Evolutionary conservation across 2,329 filamentous ascomycete genomes (phyloP), one percentile per base, ranked within the genome.

Genomic region (Colletotrichum sp.): DNA sequence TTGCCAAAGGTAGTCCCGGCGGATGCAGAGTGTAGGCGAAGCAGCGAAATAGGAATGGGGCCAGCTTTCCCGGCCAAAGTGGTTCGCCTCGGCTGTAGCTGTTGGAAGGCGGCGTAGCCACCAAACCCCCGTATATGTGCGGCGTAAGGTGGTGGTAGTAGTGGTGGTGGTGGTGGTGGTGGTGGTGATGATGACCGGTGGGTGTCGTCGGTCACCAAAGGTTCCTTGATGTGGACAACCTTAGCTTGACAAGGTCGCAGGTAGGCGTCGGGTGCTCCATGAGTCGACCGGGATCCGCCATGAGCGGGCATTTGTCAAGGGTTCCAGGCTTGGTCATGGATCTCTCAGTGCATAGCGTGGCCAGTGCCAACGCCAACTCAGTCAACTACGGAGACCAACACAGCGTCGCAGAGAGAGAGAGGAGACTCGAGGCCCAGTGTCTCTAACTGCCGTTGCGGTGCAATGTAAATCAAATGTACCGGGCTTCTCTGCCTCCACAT

Each of bases 381-480:
- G 28, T n/a, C 30, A 25, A 36, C 61, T 25, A 36, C 48, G 28
- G 22, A 19, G 11, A 68, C 52, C 66, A 68, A 59, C 66, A 60
- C 15, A 44, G 48, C 44, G 44, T 52, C n/a, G 68, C 30, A 39
- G 36, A 8, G 59, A 8, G 59, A 32, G 28, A 15, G 59, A 64
- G 25, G 48, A 32, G 28, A 44, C 39, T n/a, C 36, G 16, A 48
- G n/a, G 30, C 27, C 65, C 57, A 22, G 36, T 61, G n/a, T 55
- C 61, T 25, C 68, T 57, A 72, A 75, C 72, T 75, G 72, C 72
- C 72, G 68, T 66, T 52, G 34, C 63, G 27, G n/a, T 75, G 68
- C 68, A 71, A 71, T 66, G 52, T 59, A 59, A 32, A n/a, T 75
- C 61, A 61, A 71, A 71, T 66, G 52, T 59, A 48, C 61, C 61